These are phyloP conservation scores for Citropsis articulata DNA, from an alignment of 345 rosid species.

Conservation along the genomic window DNA sequence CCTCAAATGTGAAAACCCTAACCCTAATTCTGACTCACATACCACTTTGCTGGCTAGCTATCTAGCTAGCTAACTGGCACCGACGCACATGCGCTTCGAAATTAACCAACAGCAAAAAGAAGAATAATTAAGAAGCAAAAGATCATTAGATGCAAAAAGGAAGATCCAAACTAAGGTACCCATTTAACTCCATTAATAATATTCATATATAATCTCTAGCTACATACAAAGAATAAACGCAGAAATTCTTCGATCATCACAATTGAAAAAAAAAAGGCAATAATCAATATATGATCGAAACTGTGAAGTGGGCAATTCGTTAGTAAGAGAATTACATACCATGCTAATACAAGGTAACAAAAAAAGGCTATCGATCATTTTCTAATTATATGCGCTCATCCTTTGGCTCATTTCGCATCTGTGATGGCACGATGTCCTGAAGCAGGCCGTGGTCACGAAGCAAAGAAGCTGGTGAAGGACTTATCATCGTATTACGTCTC, in stretches of 20 bases:
- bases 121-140: not conserved
- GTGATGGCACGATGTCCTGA: conserved; percentile 85
- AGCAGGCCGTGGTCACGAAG: conserved; percentile 79
- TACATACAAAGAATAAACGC: conserved; percentile 30
- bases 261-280: not conserved
- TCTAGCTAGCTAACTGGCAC: not conserved
- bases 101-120: not conserved
- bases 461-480: conserved; percentile 27
- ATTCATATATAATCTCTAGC: conserved; percentile 8
- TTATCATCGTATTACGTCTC: conserved; percentile 17
- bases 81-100: conserved; percentile 4
- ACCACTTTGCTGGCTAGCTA: not conserved
- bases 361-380: not conserved
- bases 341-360: not conserved
- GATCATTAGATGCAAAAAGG: not conserved
- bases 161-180: conserved; percentile 8
- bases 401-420: conserved; percentile 47
- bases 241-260: not conserved
- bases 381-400: conserved; percentile 22
- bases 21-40: conserved; percentile 32
- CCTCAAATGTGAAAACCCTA: conserved; percentile 35
- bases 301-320: conserved; percentile 19
- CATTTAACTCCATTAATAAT: conserved; percentile 20
- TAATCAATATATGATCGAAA: not conserved
- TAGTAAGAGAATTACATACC: conserved; percentile 39